Base-by-base conservation (phyloP, 169 alveolate genomes). In the Amoebophrya sp. region DNA sequence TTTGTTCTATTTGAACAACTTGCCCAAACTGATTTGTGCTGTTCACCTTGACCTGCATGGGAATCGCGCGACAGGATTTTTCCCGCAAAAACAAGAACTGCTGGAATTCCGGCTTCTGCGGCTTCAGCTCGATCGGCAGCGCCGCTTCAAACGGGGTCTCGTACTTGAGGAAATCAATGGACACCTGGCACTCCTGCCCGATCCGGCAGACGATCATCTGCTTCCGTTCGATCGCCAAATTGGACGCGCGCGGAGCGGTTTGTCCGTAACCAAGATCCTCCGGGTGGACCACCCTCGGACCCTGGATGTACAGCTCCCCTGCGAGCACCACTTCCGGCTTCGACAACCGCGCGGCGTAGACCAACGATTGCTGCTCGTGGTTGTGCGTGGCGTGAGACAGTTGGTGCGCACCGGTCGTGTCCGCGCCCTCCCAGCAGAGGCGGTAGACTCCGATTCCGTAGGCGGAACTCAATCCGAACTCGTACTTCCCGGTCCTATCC, bases 141-240 rank as follows among this genome's bases (percentile, higher is more conserved):
- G 83, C 83, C 29, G 83, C 83, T 25, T 66, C 83, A 7, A 1
- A 2, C 10, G 83, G 83, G 32, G 83, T n/a, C 32, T 66, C 83
- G 83, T 66, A 66, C 83, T 66, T 18, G 32, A 66, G 18, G 18
- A 66, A 66, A 2, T 7, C 12, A n/a, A 66, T 66, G 83, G 0
- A 0, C 1, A 66, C 35, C 35, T 66, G 32, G 83, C 83, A 66
- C 7, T 66, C 83, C 35, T 25, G 38, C 29, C 83, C 83, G 83
- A 66, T 66, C 10, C 83, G 83, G 83, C 83, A 66, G 10, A 66
- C 83, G 83, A 66, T n/a, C 83, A 66, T 66, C 83, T 66, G 38
- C 39, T 66, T 66, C 35, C 83, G 83, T 25, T 66, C 83, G 35
- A 66, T 66, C 32, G 83, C 83, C 35, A 66, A 25, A 66, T 66